Evolutionary conservation across 495 filamentous ascomycete genomes (phyloP).

Genomic region (Sphaerosporella brunnea): DNA sequence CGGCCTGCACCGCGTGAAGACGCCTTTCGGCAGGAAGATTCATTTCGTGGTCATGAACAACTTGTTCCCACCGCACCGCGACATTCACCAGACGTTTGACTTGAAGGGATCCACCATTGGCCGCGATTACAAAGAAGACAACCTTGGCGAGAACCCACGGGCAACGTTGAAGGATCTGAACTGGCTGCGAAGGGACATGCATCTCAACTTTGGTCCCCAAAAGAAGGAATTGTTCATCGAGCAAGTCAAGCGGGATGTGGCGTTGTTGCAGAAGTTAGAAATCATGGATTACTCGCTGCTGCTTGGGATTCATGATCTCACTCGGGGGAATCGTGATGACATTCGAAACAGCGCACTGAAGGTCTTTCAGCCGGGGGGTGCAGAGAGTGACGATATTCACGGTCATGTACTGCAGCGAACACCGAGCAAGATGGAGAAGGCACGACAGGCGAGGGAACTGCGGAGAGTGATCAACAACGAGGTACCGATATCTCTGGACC

Average conservation of each 20-base stretch:
- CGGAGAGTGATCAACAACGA: constrained; percentile 83
- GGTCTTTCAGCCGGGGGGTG: constrained; percentile 83
- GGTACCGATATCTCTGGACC: constrained; percentile 75
- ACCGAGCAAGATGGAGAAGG: constrained; percentile 83
- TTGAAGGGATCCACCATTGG: constrained; percentile 95
- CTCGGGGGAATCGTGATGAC: constrained; percentile 83
- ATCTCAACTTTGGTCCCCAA: constrained; percentile 69
- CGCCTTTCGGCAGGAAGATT: constrained; percentile 94
- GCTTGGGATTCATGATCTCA: constrained; percentile 81
- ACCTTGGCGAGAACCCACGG: constrained; percentile 71
- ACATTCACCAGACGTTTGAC: constrained; percentile 95
- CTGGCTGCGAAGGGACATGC: constrained; percentile 71
- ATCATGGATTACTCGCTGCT: constrained; percentile 99
- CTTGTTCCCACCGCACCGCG: constrained; percentile 87
- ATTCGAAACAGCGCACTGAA: constrained; percentile 85
- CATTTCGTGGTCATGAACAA: constrained; percentile 99
- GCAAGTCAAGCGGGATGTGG: constrained; percentile 75
- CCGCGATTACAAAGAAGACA: constrained; percentile 73
- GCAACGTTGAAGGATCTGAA: constrained; percentile 95
- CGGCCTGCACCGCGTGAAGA: constrained; percentile 92
- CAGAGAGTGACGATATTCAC: constrained; percentile 37
- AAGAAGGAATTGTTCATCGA: constrained; percentile 76
- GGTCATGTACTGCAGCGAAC: constrained; percentile 60
- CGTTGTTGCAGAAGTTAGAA: constrained; percentile 63
- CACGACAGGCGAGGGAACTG: constrained; percentile 77